A percentile compares a stretch with the other conserved stretches of the same genome.
Conservation (phyloP, 352 stramenopile genomes). For the Pythium plurisporium region DNA sequence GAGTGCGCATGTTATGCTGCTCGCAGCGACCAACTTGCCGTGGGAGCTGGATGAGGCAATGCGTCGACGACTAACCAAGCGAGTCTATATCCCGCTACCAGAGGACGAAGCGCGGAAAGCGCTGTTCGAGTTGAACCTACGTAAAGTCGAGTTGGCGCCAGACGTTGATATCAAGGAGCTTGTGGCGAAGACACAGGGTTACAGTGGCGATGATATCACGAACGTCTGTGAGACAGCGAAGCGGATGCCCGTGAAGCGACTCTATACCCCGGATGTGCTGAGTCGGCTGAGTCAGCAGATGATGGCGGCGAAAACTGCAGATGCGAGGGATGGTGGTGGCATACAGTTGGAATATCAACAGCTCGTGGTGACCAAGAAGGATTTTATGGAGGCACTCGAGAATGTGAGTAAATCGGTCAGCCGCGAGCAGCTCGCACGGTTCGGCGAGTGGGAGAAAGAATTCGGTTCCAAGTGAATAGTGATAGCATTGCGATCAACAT, state of each 20-base stretch:
- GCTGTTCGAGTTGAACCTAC: conserved; percentile 76
- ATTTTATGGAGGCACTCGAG: conserved; percentile 61
- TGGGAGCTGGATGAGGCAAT: conserved; percentile 93
- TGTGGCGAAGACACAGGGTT: conserved; percentile 56
- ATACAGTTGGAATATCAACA: no score
- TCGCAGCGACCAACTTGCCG: conserved; percentile 90
- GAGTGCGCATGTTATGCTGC: conserved; percentile 78
- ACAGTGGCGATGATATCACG: conserved; percentile 44
- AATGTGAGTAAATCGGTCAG: conserved; percentile 85
- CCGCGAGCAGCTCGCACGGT: conserved; percentile 66
- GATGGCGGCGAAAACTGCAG: no score
- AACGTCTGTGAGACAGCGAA: conserved; percentile 41
- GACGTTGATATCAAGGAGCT: conserved; percentile 76
- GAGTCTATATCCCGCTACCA: conserved; percentile 61
- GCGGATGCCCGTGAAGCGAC: conserved; percentile 44
- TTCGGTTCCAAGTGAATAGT: conserved; percentile 71
- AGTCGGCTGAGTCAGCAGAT: conserved; percentile 54
- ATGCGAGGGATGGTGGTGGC: no score
- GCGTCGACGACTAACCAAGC: conserved; percentile 88
- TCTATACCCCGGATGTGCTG: conserved; percentile 39
- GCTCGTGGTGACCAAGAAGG: conserved; percentile 43
- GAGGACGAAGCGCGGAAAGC: conserved; percentile 38
- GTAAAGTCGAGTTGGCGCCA: conserved; percentile 68
- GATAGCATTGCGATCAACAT: neutral
- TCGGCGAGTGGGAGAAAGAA: conserved; percentile 72